phyloP scores from a whole-genome alignment of 805 yeast species.

The Candida namnaoensis region DNA sequence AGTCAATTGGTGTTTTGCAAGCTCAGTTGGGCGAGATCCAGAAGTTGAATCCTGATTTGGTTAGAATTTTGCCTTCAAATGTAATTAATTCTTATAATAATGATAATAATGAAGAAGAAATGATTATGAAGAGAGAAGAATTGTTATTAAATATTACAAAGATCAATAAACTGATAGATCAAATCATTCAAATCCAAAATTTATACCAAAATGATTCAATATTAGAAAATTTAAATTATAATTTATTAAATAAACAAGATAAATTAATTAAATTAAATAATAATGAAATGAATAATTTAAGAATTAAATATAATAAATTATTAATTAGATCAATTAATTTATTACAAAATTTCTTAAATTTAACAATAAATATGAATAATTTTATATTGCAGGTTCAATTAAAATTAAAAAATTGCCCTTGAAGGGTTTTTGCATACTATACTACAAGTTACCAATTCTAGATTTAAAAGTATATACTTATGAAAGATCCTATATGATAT shows the following conservation, averaged over 20 bases:
- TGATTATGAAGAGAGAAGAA: neutral
- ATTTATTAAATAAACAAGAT: too few species aligned
- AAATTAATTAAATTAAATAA: too few species aligned
- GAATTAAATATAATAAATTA: slow-evolving; percentile 12
- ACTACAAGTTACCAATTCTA: too few species aligned
- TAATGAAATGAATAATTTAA: slow-evolving; percentile 5
- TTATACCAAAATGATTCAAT: neutral
- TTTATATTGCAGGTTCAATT: neutral
- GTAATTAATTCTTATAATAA: neutral
- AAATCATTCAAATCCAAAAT: neutral
- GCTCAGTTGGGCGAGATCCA: too few species aligned
- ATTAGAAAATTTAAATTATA: neutral
- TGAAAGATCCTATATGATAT: too few species aligned
- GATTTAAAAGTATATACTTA: too few species aligned
- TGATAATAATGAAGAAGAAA: neutral
- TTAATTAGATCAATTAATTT: slow-evolving; percentile 12
- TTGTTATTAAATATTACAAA: neutral
- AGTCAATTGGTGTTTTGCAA: too few species aligned
- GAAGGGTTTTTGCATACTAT: too few species aligned
- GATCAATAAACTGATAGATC: neutral
- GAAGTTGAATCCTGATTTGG: too few species aligned
- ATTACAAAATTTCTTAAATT: slow-evolving; percentile 14
- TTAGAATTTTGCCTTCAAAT: too few species aligned
- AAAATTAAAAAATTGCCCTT: too few species aligned
- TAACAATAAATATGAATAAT: slow-evolving; percentile 10